These are phyloP conservation scores for Zea luxurians DNA, from an alignment of 176 grass and related monocot species.

Conservation along the genomic window DNA sequence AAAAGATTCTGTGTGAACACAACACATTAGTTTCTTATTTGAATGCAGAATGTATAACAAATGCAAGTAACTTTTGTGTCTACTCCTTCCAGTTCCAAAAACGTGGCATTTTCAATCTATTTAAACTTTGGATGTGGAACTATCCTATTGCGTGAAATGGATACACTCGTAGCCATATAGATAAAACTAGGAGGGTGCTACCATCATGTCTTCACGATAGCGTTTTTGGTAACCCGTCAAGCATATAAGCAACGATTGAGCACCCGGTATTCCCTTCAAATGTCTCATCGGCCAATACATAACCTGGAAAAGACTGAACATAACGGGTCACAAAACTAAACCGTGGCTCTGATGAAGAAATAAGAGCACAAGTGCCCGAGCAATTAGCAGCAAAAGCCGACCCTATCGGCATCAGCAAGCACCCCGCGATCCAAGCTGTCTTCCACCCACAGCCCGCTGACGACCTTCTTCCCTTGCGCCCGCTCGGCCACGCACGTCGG, in stretches of 20 bases:
- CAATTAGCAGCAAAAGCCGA: conserved; percentile 19
- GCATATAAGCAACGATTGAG: conserved; percentile 61
- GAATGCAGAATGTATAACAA: not conserved
- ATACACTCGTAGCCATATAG: not conserved
- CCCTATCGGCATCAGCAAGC: conserved; percentile 60
- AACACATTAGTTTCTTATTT: not conserved
- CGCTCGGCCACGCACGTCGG: conserved; percentile 63
- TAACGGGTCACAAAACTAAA: conserved; percentile 11
- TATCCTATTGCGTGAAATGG: not conserved
- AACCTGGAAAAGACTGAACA: conserved; percentile 46
- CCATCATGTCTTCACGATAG: conserved; percentile 75
- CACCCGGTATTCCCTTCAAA: conserved; percentile 66
- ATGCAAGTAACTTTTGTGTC: not conserved
- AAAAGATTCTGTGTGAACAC: not conserved
- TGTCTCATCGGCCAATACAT: conserved; percentile 69
- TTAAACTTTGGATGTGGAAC: not conserved
- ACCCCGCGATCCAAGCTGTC: conserved; percentile 55
- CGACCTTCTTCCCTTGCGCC: conserved; percentile 64
- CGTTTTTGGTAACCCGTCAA: conserved; percentile 80
- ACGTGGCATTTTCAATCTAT: not conserved
- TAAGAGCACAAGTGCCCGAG: not conserved
- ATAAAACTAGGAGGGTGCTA: conserved; percentile 29
- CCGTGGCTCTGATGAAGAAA: not conserved
- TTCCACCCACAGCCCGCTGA: conserved; percentile 77
- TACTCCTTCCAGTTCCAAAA: not conserved